Base-by-base conservation (phyloP, 225 moss, liverwort and hornwort species). In the Thuidium tamariscinum region DNA sequence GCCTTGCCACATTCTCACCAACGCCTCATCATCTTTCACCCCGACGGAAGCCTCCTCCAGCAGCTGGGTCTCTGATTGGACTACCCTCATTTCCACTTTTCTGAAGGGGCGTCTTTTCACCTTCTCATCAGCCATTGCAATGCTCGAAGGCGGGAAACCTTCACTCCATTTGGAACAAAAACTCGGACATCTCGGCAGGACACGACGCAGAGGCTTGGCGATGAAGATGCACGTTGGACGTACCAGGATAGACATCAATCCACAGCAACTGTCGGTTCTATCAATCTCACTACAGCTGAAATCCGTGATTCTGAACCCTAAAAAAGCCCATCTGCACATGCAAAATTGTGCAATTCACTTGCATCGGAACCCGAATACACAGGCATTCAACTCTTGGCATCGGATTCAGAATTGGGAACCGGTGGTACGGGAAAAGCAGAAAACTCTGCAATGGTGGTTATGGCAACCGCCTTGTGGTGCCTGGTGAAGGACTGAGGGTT, bases 1-100 rank as follows among this genome's bases (percentile, higher is more conserved):
- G 16, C 75, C 91, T 88, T 91, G 94, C 97, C 97, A 97, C 89
- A 93, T 91, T 84, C 83, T 88, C 25, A 76, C 66, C 62, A 97
- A 84, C 16, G 82, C 73, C 80, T 87, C 90, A 36, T 94, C 95
- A 13, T 93, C 93, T 36, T 86, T 84, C 79, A 90, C 87, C 73
- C 54, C 89, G 29, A 78, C 14, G 42, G 77, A 70, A 48, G 56
- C 72, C 42, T 84, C 89, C 68, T 88, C 87, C 70, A 87, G 77
- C 59, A 92, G 79, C 48, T 90, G 89, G 2, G 76, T 86, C 74
- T 89, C 87, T 37, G 82, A 86, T n/a, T 57, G 91, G 5, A 91
- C 67, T 61, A 82, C 86, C 87, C 86, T 84, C 13, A 90, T 89
- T 85, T 89, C 90, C 86, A 92, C 88, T 74, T 88, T 91, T 67